Conservation (phyloP, 805 yeast species). For the Metschnikowia shivogae region DNA sequence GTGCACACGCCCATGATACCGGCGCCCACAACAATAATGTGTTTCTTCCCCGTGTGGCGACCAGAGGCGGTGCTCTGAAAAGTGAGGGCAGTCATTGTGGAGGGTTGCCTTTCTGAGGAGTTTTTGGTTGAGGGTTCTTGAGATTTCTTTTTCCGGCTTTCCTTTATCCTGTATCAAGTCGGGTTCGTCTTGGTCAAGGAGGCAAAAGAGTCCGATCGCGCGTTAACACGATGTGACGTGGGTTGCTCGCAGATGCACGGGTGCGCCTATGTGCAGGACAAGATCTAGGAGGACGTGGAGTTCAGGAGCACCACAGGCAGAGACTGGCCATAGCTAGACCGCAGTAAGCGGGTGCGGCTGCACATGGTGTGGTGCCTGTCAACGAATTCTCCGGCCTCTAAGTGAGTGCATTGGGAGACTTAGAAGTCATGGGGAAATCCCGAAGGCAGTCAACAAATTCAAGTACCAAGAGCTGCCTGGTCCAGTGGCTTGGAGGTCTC, state of each 20-base stretch:
- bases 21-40: constrained; percentile 85
- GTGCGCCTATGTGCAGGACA: not conserved
- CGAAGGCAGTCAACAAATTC: no score
- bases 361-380: no score
- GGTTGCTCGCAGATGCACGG: constrained; percentile 5
- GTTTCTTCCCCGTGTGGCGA: constrained; percentile 57
- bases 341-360: no score
- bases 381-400: no score
- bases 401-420: no score
- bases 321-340: no score
- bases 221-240: constrained; percentile 4
- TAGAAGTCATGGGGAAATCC: no score
- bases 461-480: no score
- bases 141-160: not conserved
- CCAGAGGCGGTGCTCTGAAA: constrained; percentile 43
- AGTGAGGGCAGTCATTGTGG: constrained; percentile 27
- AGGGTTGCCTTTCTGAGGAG: not conserved
- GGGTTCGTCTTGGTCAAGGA: not conserved
- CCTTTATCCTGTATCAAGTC: not conserved
- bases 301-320: no score
- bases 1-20: constrained; percentile 96
- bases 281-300: not conserved
- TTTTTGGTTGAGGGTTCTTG: not conserved
- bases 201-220: constrained; percentile 1
- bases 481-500: no score